Evolutionary conservation across 352 stramenopile genomes (phyloP), one percentile per base, ranked within the genome.

Genomic region (Phytophthora tubulina): DNA sequence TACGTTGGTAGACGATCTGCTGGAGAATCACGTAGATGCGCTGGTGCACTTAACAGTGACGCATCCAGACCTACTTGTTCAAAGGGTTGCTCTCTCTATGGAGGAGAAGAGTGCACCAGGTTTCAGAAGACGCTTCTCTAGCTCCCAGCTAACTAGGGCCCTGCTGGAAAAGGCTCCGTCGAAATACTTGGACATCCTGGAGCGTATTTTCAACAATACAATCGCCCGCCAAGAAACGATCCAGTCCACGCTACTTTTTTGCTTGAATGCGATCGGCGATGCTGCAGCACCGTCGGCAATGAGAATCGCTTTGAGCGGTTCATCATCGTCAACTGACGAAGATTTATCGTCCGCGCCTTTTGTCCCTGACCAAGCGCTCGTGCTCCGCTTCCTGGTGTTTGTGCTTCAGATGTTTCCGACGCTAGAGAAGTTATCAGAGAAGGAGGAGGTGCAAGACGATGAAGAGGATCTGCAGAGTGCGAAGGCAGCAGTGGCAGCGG

Each of bases 401-500:
- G 80, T 91, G 7, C 76, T 94, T 31, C 63, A 91, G 36, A 81
- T 77, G 59, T 81, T 89, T 4, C 82, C 82, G 7, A 76, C 61
- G 45, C 75, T 93, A 4, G 70, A 93, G 17, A 57, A 63, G 6
- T 74, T 89, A 8, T 75, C 79, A 9, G 83, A 89, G 49, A 86
- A 82, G 27, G 84, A 92, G n/a, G 80, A 92, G 56, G 56, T 94
- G 14, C 84, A 83, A 67, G 86, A 94, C 41, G 81, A 94, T 31
- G 82, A 92, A 78, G 79, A 90, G 14, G 82, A 86, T 31, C 55
- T 92, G 7, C 67, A 69, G 32, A 70, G 51, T n/a, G 78, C 82
- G 8, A 86, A 86, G 33, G 71, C 75, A 32, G 63, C 79, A 0
- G 59, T 93, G 11, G 79, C 73, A n/a, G 73, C 79, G 30, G 88